phyloP scores from a whole-genome alignment of 2,329 filamentous ascomycete genomes.

The Alternaria tenuissima region DNA sequence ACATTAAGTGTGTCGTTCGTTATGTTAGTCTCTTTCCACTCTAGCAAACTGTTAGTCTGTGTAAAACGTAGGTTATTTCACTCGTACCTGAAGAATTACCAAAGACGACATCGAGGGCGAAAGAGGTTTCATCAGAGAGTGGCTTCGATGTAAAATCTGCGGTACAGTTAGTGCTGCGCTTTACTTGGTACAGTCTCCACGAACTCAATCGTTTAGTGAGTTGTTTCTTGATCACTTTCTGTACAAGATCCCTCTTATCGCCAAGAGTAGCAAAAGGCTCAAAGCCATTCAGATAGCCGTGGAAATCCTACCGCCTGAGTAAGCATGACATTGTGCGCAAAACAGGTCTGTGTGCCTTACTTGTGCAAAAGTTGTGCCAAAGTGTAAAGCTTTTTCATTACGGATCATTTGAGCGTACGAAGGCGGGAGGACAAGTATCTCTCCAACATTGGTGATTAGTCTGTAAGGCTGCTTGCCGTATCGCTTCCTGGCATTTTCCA shows the following conservation, averaged over 20 bases:
- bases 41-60: too few relatives aligned
- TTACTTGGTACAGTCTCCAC: background rate
- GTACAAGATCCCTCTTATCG: background rate
- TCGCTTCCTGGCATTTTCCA: background rate
- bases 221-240: background rate
- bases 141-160: background rate
- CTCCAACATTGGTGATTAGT: background rate
- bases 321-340: background rate
- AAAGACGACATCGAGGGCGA: background rate
- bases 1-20: too few relatives aligned
- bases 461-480: conserved; percentile 6
- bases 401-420: background rate
- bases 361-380: background rate
- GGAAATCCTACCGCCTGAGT: background rate
- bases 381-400: background rate
- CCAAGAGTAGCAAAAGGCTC: background rate
- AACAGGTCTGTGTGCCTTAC: background rate
- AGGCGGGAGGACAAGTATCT: background rate
- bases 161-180: background rate
- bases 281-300: background rate
- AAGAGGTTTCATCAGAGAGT: background rate
- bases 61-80: accelerated
- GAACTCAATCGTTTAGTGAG: conserved; percentile 2
- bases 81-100: too few relatives aligned
- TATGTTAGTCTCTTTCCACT: too few relatives aligned